A percentile compares a stretch with the other conserved stretches of the same genome.
These are phyloP conservation scores for Jimgerdemannia flammicorona DNA, from an alignment of 192 early-diverging fungal genomes.

Conservation along the genomic window DNA sequence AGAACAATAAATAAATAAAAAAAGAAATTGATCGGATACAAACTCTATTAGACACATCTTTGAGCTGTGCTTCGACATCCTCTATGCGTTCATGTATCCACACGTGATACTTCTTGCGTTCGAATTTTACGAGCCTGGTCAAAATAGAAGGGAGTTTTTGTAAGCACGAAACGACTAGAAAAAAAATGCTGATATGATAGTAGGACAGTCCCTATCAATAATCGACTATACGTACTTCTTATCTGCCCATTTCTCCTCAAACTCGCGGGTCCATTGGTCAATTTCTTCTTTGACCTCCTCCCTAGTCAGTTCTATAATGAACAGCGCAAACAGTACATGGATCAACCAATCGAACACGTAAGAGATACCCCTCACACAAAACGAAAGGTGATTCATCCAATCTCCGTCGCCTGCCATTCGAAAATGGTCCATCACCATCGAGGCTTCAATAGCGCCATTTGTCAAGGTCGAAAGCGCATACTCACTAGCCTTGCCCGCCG, in stretches of 20 bases:
- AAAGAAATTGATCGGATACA: neutral
- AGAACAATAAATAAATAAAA: neutral
- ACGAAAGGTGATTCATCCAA: too few species aligned
- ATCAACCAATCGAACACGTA: neutral
- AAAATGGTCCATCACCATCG: too few species aligned
- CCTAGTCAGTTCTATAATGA: neutral
- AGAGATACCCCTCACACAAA: neutral
- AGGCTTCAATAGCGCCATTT: too few species aligned
- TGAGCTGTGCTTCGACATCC: neutral
- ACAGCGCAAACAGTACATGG: too few species aligned
- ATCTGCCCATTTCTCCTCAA: neutral
- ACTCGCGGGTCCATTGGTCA: neutral
- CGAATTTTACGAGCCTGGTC: neutral
- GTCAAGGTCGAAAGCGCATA: neutral
- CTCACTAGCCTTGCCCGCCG: neutral
- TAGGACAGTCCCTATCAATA: too few species aligned
- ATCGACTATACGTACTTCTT: neutral
- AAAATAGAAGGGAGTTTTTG: neutral
- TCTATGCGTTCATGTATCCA: neutral
- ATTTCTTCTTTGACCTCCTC: neutral
- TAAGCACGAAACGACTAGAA: too few species aligned
- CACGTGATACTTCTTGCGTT: neutral
- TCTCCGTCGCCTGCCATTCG: too few species aligned
- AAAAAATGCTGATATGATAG: too few species aligned
- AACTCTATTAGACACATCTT: neutral